These are phyloP conservation scores for Nigrograna mackinnonii DNA, from an alignment of 2,329 filamentous ascomycete species.

Conservation along the genomic window DNA sequence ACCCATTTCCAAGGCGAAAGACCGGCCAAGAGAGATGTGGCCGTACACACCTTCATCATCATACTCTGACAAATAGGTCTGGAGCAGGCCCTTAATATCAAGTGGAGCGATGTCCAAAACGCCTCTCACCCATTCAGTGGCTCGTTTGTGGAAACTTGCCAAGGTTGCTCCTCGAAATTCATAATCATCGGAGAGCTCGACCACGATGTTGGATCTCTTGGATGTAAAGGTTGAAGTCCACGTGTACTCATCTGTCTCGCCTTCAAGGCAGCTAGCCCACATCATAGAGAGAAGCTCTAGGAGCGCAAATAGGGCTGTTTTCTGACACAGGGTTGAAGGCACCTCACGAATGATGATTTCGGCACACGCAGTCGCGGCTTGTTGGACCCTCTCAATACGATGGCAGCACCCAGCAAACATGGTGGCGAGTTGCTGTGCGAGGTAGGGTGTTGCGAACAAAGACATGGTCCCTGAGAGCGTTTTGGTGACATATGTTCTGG, in stretches of 20 bases:
- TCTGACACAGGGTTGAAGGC: constrained; percentile 88
- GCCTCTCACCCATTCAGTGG: constrained; percentile 77
- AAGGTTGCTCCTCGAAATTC: constrained; percentile 78
- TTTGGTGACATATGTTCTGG: constrained; percentile 78
- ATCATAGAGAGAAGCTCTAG: constrained; percentile 90
- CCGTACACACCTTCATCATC: constrained; percentile 90
- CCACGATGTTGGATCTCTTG: constrained; percentile 72
- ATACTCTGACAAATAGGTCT: constrained; percentile 92
- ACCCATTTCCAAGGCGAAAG: constrained; percentile 92
- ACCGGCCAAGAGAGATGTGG: constrained; percentile 88
- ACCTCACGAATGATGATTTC: constrained; percentile 83
- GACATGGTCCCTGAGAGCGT: constrained; percentile 72
- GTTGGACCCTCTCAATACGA: constrained; percentile 87
- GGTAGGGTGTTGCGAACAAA: constrained; percentile 85
- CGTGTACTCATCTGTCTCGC: constrained; percentile 91
- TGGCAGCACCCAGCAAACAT: constrained; percentile 92
- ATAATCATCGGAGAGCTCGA: constrained; percentile 95
- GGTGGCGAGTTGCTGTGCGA: constrained; percentile 82
- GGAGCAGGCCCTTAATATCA: constrained; percentile 91
- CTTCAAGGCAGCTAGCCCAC: constrained; percentile 93
- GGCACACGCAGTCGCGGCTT: constrained; percentile 80
- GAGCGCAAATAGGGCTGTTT: constrained; percentile 86
- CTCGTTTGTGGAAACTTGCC: constrained; percentile 74
- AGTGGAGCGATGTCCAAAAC: constrained; percentile 85
- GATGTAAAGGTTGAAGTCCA: constrained; percentile 83